These are phyloP conservation scores for Auricularia cornea DNA, from an alignment of 768 basidiomycete genomes.

Conservation along the genomic window DNA sequence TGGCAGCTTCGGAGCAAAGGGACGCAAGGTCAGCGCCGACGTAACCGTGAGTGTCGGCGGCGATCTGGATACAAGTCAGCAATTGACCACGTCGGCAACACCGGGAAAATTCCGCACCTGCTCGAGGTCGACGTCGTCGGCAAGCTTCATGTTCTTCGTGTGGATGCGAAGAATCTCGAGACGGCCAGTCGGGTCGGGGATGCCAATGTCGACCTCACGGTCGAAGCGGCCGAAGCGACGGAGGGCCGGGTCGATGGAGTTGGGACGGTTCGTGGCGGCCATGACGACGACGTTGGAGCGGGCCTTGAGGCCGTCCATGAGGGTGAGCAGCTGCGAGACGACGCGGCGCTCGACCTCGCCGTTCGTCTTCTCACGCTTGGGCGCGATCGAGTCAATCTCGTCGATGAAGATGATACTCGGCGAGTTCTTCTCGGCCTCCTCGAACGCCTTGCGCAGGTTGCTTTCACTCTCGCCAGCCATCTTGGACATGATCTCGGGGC, in stretches of 20 bases:
- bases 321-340: constrained; percentile 93
- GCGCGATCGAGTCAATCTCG: constrained; percentile 98
- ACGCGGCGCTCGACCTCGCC: constrained; percentile 99
- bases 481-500: constrained; percentile 99
- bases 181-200: constrained; percentile 97
- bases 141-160: constrained; percentile 99
- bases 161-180: constrained; percentile 98
- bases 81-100: constrained; percentile 7
- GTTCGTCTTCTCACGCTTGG: constrained; percentile 99
- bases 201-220: constrained; percentile 98
- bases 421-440: constrained; percentile 99
- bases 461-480: constrained; percentile 99
- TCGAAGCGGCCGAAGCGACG: constrained; percentile 99
- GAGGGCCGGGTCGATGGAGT: constrained; percentile 98
- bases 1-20: constrained; percentile 97
- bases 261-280: constrained; percentile 98
- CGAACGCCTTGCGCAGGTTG: constrained; percentile 96
- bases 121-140: constrained; percentile 94
- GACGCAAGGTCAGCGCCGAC: constrained; percentile 98
- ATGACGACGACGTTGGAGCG: constrained; percentile 99
- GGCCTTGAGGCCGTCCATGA: constrained; percentile 98
- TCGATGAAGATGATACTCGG: constrained; percentile 99
- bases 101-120: constrained; percentile 39
- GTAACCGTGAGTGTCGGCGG: constrained; percentile 98
- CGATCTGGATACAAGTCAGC: constrained; percentile 45